Evolutionary conservation across 768 basidiomycete genomes (phyloP), one percentile per base, ranked within the genome.

Genomic region (Sistotremastrum suecicum): DNA sequence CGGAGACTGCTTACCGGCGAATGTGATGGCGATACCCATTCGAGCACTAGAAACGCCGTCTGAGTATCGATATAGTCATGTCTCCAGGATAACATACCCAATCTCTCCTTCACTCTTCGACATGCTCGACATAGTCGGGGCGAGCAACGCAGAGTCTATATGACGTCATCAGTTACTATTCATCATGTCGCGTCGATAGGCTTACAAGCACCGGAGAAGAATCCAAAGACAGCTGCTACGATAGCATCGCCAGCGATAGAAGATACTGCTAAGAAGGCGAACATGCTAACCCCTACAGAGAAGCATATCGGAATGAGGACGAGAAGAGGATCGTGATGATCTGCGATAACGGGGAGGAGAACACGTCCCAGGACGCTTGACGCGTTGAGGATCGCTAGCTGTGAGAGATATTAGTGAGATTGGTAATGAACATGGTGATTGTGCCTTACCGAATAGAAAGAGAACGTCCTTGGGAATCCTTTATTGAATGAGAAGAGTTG

Each of bases 381-480:
- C 3, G 64, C 74, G 52, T 78, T 80, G 20, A 78, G 52, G 28
- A 79, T 66, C 1, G 70, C 65, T 32, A 79, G 54, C 69, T 76
- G 43, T 20, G 32, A 37, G 44, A 9, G 44, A 42, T 3, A 36
- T 43, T 34, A 20, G 20, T 12, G 49, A 5, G 29, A 32, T 20
- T 10, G 33, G 41, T 5, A 4, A 33, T 8, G 37, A 43, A n/a
- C 47, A 34, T 45, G 35, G 7, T 34, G 34, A 10, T 4, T 33
- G 37, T 30, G 44, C 57, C 61, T 31, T 47, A 78, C 77, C 33
- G 68, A 68, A 48, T 78, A 77, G 48, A 80, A 78, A 0, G 77
- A 72, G 4, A 79, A 60, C n/a, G 56, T 60, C 6, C 64, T 55
- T 9, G 61, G 56, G 36, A 74, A 63, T 1, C 69, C 68, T 45